Percentiles rank a stretch among this genome's conserved stretches.
phyloP scores from a whole-genome alignment of 2,329 filamentous ascomycete species.

The Calonectria leucothoes region DNA sequence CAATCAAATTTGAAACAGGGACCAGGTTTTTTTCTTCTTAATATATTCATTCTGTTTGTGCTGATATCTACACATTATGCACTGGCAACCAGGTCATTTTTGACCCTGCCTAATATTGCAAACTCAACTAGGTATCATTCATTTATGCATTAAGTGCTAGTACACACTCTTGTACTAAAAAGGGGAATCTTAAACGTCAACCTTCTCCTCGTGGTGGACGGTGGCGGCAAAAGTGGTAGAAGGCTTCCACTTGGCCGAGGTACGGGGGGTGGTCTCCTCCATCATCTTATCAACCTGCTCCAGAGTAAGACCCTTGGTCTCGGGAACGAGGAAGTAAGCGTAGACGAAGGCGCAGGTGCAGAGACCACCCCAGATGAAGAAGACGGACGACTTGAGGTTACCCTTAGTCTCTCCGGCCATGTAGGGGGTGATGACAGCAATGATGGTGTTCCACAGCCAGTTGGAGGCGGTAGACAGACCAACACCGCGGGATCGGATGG shows the following conservation, averaged over 20 bases:
- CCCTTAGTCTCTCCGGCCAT: constrained; percentile 65
- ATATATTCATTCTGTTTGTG: constrained; percentile 22
- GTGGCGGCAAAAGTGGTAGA: constrained; percentile 72
- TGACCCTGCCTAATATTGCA: not conserved
- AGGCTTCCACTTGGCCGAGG: constrained; percentile 81
- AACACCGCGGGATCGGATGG: constrained; percentile 89
- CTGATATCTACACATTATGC: constrained; percentile 24
- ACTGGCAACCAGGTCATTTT: constrained; percentile 5
- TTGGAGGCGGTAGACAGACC: constrained; percentile 88
- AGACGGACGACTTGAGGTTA: constrained; percentile 54
- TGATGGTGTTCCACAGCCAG: constrained; percentile 83
- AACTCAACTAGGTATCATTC: constrained; percentile 21
- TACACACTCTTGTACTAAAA: not conserved
- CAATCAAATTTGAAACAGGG: not conserved
- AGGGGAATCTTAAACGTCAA: constrained; percentile 23
- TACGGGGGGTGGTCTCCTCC: constrained; percentile 84
- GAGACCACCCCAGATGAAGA: constrained; percentile 73
- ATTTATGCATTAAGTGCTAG: constrained; percentile 15
- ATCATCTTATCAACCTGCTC: constrained; percentile 88
- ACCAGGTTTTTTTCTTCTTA: not conserved
- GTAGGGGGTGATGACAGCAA: constrained; percentile 74
- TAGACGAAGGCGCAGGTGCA: constrained; percentile 67
- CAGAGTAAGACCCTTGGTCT: constrained; percentile 79
- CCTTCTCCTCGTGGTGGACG: constrained; percentile 47
- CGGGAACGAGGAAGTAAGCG: constrained; percentile 72